Evolutionary conservation across 768 basidiomycete genomes (phyloP).

Genomic region (Lactarius hatsudake): DNA sequence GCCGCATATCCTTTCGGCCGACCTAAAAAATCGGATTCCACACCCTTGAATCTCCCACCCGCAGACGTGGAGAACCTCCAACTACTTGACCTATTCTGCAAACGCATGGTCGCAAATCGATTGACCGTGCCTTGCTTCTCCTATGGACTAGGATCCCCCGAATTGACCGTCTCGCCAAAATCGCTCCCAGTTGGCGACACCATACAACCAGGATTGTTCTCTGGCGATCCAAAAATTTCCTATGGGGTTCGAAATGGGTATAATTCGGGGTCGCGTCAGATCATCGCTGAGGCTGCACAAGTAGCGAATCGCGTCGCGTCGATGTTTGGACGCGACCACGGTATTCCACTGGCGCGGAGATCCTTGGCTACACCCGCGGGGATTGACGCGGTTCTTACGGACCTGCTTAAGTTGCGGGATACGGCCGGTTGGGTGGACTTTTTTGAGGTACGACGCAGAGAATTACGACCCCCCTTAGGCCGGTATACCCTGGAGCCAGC

Average conservation of each 20-base stretch:
- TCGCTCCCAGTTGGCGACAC: slow-evolving; percentile 22
- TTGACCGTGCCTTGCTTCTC: slow-evolving; percentile 1
- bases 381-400: slow-evolving; percentile 38
- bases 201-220: slow-evolving; percentile 30
- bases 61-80: slow-evolving; percentile 32
- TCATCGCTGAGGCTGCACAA: slow-evolving; percentile 84
- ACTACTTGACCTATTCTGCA: slow-evolving; percentile 33
- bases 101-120: slow-evolving; percentile 17
- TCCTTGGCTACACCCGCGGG: slow-evolving; percentile 35
- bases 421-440: slow-evolving; percentile 44
- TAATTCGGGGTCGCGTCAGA: slow-evolving; percentile 44
- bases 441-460: slow-evolving; percentile 35
- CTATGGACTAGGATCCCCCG: not conserved
- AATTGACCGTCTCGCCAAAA: slow-evolving; percentile 32
- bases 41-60: slow-evolving; percentile 13
- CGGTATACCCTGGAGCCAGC: slow-evolving; percentile 52
- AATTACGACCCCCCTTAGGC: slow-evolving; percentile 38
- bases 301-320: slow-evolving; percentile 75
- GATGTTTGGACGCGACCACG: slow-evolving; percentile 57
- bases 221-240: slow-evolving; percentile 50
- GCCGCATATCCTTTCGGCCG: slow-evolving; percentile 46
- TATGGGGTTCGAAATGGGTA: slow-evolving; percentile 42
- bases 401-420: slow-evolving; percentile 50
- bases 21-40: slow-evolving; percentile 11
- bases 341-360: slow-evolving; percentile 65